Percentiles rank a stretch among this genome's conserved stretches.
Evolutionary conservation across 176 grass and related monocot species (phyloP).

Genomic region (Leersia perrieri): DNA sequence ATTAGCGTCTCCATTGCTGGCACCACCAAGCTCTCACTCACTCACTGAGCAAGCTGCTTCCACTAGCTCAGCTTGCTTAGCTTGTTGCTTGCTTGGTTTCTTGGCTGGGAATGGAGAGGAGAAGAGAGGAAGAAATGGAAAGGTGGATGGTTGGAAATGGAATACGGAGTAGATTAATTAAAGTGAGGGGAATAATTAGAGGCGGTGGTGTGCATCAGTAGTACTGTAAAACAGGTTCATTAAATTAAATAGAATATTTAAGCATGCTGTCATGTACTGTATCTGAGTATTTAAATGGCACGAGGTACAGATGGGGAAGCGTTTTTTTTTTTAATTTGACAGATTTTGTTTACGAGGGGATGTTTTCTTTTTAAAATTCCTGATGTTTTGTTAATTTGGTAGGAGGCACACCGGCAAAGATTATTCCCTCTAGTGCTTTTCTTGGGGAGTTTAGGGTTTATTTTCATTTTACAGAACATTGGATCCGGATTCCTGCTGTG

Average conservation of each 20-base stretch:
- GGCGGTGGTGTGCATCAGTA: background rate
- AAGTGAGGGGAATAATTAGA: conserved; percentile 11
- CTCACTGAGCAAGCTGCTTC: background rate
- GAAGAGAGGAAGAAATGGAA: background rate
- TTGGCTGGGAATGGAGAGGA: background rate
- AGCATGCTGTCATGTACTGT: conserved; percentile 21
- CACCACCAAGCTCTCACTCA: background rate
- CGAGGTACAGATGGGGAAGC: background rate
- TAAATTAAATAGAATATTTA: conserved; percentile 21
- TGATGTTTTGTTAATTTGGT: background rate
- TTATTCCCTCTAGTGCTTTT: conserved; percentile 7
- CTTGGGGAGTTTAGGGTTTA: background rate
- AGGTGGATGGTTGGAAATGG: background rate
- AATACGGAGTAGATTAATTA: background rate
- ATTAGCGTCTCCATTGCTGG: conserved; percentile 50
- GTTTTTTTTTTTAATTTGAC: conserved; percentile 18
- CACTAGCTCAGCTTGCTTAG: background rate
- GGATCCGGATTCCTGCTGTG: conserved; percentile 40
- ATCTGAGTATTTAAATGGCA: conserved; percentile 24
- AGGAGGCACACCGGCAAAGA: conserved; percentile 24
- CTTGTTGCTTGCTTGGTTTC: background rate
- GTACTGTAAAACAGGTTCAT: conserved; percentile 15
- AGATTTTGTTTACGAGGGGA: conserved; percentile 29
- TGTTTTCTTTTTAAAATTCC: background rate
- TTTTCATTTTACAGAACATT: conserved; percentile 34